phyloP scores from a whole-genome alignment of 108 stramenopile species.

The Stephanodiscus triporus region DNA sequence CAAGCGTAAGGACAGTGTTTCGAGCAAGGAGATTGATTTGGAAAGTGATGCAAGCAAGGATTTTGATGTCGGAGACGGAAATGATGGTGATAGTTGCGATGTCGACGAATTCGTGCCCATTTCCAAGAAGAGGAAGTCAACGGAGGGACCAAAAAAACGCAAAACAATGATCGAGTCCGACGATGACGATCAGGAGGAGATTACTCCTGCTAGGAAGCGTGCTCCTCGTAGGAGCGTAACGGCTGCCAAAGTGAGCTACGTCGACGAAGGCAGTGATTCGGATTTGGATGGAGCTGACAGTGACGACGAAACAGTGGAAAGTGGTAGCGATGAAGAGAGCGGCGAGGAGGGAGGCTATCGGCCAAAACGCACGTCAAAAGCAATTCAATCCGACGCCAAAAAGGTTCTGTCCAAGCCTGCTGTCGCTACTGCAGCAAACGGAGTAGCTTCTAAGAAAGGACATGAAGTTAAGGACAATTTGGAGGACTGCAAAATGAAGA shows the following conservation, averaged over 20 bases:
- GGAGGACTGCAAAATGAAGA: background rate
- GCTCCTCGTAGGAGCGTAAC: constrained; percentile 41
- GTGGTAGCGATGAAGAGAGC: constrained; percentile 2
- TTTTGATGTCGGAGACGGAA: constrained; percentile 19
- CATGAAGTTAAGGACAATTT: background rate
- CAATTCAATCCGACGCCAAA: background rate
- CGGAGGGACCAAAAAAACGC: constrained; percentile 13
- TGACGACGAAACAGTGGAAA: constrained; percentile 12
- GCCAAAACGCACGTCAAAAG: constrained; percentile 14
- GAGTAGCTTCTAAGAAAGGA: constrained; percentile 1
- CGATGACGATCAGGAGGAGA: constrained; percentile 14
- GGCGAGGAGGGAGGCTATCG: constrained; percentile 20
- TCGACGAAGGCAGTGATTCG: constrained; percentile 41
- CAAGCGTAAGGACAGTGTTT: constrained; percentile 16
- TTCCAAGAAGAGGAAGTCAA: constrained; percentile 34
- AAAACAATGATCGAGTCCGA: constrained; percentile 13
- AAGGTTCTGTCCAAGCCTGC: background rate
- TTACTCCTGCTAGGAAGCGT: constrained; percentile 22
- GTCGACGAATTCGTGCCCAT: constrained; percentile 50
- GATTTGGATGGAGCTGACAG: constrained; percentile 21
- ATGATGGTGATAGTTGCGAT: constrained; percentile 24
- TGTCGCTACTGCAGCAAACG: constrained; percentile 7
- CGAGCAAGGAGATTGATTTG: constrained; percentile 2
- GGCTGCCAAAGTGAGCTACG: constrained; percentile 41
- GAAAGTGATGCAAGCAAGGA: constrained; percentile 14